Percentiles rank a stretch among this genome's conserved stretches.
These are phyloP conservation scores for Canavalia gladiata DNA, from an alignment of 306 rosid genomes.

Conservation along the genomic window DNA sequence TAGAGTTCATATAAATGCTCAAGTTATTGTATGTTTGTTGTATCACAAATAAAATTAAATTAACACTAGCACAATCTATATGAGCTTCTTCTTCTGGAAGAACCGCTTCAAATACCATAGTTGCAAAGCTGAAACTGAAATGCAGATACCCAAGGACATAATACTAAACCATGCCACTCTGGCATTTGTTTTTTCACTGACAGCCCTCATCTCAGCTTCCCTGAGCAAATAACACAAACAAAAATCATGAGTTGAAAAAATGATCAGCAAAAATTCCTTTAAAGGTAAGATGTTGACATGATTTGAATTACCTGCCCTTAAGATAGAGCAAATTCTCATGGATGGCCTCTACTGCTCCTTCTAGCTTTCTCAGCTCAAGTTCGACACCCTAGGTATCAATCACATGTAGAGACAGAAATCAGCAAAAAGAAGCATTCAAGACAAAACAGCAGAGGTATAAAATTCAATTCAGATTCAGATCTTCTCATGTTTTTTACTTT, in stretches of 20 bases:
- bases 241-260: not conserved
- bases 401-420: conserved; percentile 20
- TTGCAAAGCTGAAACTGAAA: conserved; percentile 77
- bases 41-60: conserved; percentile 45
- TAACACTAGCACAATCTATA: conserved; percentile 51
- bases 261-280: not conserved
- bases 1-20: conserved; percentile 20
- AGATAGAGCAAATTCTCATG: conserved; percentile 86
- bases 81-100: conserved; percentile 96
- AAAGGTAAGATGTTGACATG: not conserved
- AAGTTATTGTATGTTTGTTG: not conserved
- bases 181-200: conserved; percentile 80
- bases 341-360: conserved; percentile 90
- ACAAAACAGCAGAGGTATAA: conserved; percentile 8
- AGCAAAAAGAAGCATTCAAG: not conserved
- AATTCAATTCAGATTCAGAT: conserved; percentile 29
- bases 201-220: conserved; percentile 89
- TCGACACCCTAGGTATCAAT: conserved; percentile 75
- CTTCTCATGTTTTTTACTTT: conserved; percentile 3
- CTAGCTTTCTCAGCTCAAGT: conserved; percentile 91
- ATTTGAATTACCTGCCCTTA: conserved; percentile 69
- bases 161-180: conserved; percentile 88
- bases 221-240: conserved; percentile 43
- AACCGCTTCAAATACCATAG: conserved; percentile 86
- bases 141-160: conserved; percentile 81